phyloP scores from a whole-genome alignment of 306 rosid species.

The Prosopis cineraria region DNA sequence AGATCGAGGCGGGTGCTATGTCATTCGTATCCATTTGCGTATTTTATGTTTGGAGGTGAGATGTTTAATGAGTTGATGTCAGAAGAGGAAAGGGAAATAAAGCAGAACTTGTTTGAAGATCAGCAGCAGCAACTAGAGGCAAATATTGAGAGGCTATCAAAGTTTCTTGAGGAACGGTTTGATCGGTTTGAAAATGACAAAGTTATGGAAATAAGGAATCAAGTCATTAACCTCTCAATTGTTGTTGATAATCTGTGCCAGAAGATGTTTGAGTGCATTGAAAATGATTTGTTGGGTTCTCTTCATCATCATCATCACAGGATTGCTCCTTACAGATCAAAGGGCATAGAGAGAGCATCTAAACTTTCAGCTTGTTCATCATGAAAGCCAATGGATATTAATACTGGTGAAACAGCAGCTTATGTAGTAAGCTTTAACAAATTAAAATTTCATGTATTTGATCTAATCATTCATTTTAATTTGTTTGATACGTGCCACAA shows the following conservation, averaged over 20 bases:
- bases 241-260: constrained; percentile 72
- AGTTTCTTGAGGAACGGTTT: constrained; percentile 79
- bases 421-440: too few relatives aligned
- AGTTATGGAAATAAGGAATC: constrained; percentile 72
- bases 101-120: constrained; percentile 91
- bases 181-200: constrained; percentile 57
- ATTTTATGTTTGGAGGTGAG: constrained; percentile 96
- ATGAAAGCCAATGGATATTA: not conserved
- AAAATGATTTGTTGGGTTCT: constrained; percentile 85
- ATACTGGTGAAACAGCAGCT: too few relatives aligned
- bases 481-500: too few relatives aligned
- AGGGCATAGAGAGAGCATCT: constrained; percentile 91
- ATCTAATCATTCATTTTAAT: too few relatives aligned
- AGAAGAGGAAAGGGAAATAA: constrained; percentile 65
- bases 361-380: constrained; percentile 49
- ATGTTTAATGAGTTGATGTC: constrained; percentile 83
- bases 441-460: not conserved
- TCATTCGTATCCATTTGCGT: constrained; percentile 95
- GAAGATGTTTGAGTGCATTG: constrained; percentile 89
- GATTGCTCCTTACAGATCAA: constrained; percentile 92
- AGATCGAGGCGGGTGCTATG: constrained; percentile 97
- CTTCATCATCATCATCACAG: constrained; percentile 64
- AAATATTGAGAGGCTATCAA: constrained; percentile 90
- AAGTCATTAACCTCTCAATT: constrained; percentile 68
- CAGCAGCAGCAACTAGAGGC: constrained; percentile 97